Evolutionary conservation across 495 filamentous ascomycete genomes (phyloP), one percentile per base, ranked within the genome.

Genomic region (Physcia stellaris): DNA sequence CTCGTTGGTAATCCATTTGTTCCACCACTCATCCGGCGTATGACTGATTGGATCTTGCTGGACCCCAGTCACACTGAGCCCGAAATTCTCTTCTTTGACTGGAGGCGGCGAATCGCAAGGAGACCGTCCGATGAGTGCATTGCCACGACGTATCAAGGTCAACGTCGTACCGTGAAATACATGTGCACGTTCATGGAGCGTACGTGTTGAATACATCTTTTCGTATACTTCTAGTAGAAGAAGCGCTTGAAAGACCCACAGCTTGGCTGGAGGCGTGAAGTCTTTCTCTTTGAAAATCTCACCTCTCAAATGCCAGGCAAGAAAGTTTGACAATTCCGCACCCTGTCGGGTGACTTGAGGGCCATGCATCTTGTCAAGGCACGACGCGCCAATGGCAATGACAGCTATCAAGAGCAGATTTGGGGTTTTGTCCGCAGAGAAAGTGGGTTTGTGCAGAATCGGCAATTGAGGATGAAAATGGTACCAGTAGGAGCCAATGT

Each of bases 161-260:
- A 98, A 72, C 0, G 88, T 94, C 0, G 90, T 94, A 18, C 87
- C 92, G 55, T 98, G 90, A 43, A 95, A 88, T 24, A 98, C 94
- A 47, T 96, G 90, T 5, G 88, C 90, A 44, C 90, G 75, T 60
- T 98, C 90, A 59, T 98, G 90, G 19, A 96, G 68, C 26, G 82
- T 76, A 32, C 86, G 70, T 1, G 86, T 94, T 19, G 85, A 86
- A 53, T 87, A 94, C 75, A 90, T 85, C 66, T 98, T 98, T 62
- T 98, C 90, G 54, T 90, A 95, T 0, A 94, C 66, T 51, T 98
- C 90, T 30, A 98, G 66, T 5, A 98, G 64, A 11, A 98, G 56
- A 28, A 96, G 63, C 1, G 90, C 80, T 54, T 98, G 90, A 58
- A 96, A 95, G 15, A 94, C 73, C 90, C 90, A 98, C n/a, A 98